Percentiles rank a stretch among this genome's conserved stretches.
phyloP scores from a whole-genome alignment of 1,139 yeast genomes.

The Torulaspora pretoriensis region DNA sequence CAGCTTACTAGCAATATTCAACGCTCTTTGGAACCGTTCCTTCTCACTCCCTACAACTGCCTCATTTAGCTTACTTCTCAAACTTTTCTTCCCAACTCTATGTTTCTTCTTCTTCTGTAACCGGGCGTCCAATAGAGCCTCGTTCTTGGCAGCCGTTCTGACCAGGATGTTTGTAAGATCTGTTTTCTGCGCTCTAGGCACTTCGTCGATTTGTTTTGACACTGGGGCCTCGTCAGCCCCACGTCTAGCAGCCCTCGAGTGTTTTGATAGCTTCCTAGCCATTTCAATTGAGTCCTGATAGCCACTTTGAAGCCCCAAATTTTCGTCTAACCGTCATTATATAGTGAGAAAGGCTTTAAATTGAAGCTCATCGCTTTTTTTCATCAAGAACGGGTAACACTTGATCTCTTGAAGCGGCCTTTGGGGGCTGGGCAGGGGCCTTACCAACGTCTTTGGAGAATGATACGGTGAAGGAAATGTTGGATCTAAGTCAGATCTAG shows the following conservation, averaged over 20 bases:
- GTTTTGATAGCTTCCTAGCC: conserved; percentile 51
- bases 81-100: conserved; percentile 37
- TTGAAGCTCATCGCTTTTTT: conserved; percentile 7
- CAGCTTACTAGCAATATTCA: conserved; percentile 52
- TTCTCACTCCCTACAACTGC: conserved; percentile 40
- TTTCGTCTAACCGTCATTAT: not conserved
- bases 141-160: conserved; percentile 62
- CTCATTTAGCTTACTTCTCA: conserved; percentile 31
- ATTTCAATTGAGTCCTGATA: conserved; percentile 12
- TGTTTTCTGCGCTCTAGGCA: conserved; percentile 56
- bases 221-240: conserved; percentile 48
- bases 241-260: conserved; percentile 75
- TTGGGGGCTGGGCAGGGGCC: not conserved
- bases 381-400: not conserved
- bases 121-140: conserved; percentile 54
- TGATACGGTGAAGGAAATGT: not conserved
- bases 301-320: not conserved
- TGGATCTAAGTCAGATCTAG: not conserved
- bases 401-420: not conserved
- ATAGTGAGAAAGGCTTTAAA: not conserved
- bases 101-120: conserved; percentile 43
- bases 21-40: conserved; percentile 45
- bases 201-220: conserved; percentile 45
- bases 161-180: conserved; percentile 61
- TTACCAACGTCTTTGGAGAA: not conserved